Evolutionary conservation across 73 alveolate species (phyloP).

Genomic region (Breviolum minutum): DNA sequence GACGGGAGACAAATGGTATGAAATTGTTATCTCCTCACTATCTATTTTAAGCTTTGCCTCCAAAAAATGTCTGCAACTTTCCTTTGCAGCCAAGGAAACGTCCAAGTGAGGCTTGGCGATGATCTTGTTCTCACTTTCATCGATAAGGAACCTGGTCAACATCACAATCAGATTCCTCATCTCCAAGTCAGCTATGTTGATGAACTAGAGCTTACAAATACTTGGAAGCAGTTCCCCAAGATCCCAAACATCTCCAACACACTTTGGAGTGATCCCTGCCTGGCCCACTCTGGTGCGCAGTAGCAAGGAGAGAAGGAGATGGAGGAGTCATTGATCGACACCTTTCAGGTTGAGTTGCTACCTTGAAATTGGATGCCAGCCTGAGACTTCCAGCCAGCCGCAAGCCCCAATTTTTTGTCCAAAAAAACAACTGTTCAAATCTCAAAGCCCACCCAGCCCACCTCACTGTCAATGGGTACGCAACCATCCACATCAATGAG

Average conservation of each 20-base stretch:
- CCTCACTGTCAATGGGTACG: conserved; percentile 81
- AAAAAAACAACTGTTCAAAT: not conserved
- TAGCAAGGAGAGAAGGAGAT: conserved; percentile 95
- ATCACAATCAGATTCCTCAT: not conserved
- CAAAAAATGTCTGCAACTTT: not conserved
- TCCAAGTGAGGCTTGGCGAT: conserved; percentile 87
- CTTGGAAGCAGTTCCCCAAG: too few species aligned
- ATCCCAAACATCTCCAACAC: too few species aligned
- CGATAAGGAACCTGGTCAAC: conserved; percentile 67
- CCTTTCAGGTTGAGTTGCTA: not conserved
- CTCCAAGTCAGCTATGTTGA: too few species aligned
- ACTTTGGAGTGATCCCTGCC: not conserved
- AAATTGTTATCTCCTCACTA: too few species aligned
- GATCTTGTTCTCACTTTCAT: conserved; percentile 90
- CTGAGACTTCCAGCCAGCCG: not conserved
- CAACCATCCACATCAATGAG: conserved; percentile 95
- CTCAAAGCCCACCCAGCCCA: not conserved
- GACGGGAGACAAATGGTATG: too few species aligned
- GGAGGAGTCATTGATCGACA: conserved; percentile 93
- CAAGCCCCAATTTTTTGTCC: not conserved
- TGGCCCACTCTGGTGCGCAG: conserved; percentile 95
- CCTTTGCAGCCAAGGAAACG: not conserved
- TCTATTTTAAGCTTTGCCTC: too few species aligned
- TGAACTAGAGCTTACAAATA: too few species aligned
- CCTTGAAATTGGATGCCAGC: not conserved